A percentile compares a stretch with the other conserved stretches of the same genome.
phyloP scores from a whole-genome alignment of 2,329 filamentous ascomycete genomes.

The Fusarium transvaalense region DNA sequence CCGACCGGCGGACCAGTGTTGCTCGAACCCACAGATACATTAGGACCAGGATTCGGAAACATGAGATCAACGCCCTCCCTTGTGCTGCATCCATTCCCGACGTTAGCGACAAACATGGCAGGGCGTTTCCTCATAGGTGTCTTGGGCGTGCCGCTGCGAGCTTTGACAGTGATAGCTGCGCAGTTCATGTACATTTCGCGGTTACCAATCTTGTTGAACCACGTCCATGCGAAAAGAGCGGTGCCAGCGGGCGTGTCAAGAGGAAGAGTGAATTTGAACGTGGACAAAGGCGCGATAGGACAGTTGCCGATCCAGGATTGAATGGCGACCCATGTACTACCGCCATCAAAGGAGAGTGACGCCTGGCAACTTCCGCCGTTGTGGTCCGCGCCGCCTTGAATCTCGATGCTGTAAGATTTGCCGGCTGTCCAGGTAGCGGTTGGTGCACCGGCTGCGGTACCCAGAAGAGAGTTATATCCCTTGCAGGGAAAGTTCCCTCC shows the following conservation, averaged over 20 bases:
- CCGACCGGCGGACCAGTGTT: slow-evolving; percentile 47
- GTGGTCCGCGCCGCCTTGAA: slow-evolving; percentile 72
- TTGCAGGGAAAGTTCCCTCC: slow-evolving; percentile 83
- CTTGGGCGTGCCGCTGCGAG: slow-evolving; percentile 46
- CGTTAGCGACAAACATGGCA: slow-evolving; percentile 77
- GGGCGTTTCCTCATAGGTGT: slow-evolving; percentile 68
- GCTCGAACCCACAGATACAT: slow-evolving; percentile 55
- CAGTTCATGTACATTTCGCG: slow-evolving; percentile 91
- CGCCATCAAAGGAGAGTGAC: slow-evolving; percentile 78
- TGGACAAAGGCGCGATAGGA: slow-evolving; percentile 58
- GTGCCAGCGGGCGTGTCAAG: slow-evolving; percentile 56
- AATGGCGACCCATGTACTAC: slow-evolving; percentile 75
- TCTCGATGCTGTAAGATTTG: slow-evolving; percentile 70
- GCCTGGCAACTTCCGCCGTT: slow-evolving; percentile 81
- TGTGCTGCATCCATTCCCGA: slow-evolving; percentile 57
- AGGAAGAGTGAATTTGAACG: slow-evolving; percentile 75
- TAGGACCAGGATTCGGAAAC: slow-evolving; percentile 69
- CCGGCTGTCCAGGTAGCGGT: slow-evolving; percentile 74
- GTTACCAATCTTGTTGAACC: slow-evolving; percentile 82
- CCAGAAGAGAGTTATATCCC: slow-evolving; percentile 65
- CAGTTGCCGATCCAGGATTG: slow-evolving; percentile 68
- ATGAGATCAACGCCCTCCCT: slow-evolving; percentile 67
- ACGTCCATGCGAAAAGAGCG: slow-evolving; percentile 81
- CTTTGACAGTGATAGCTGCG: slow-evolving; percentile 73
- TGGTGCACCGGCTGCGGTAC: slow-evolving; percentile 61